Percentiles rank a stretch among this genome's conserved stretches.
These are phyloP conservation scores for Quercus phellos DNA, from an alignment of 331 rosid species.

Conservation along the genomic window DNA sequence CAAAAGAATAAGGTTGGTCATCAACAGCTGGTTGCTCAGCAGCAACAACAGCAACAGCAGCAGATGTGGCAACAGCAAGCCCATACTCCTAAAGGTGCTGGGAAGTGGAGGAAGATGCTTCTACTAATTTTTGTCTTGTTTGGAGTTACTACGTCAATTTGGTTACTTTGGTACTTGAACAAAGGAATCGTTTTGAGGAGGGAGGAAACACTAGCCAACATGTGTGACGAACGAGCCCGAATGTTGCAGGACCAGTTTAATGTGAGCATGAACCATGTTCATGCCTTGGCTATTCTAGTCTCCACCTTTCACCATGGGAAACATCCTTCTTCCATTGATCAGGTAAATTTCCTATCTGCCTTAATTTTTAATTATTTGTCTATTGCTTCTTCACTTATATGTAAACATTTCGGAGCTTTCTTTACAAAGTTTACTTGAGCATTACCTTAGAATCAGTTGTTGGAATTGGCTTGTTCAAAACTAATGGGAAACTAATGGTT, in stretches of 20 bases:
- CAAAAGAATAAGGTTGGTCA: conserved; percentile 33
- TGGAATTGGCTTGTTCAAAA: neutral
- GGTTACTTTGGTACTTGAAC: conserved; percentile 61
- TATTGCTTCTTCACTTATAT: neutral
- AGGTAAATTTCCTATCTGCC: conserved; percentile 41
- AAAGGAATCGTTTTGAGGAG: conserved; percentile 48
- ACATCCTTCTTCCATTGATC: conserved; percentile 86
- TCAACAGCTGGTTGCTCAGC: conserved; percentile 29
- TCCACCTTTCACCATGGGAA: conserved; percentile 93
- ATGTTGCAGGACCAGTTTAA: conserved; percentile 98
- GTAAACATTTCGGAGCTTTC: neutral
- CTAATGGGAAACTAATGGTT: neutral
- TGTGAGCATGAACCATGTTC: conserved; percentile 94
- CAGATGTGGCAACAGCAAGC: conserved; percentile 29
- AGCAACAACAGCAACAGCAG: conserved; percentile 14
- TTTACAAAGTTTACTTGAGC: neutral
- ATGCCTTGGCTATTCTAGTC: conserved; percentile 87
- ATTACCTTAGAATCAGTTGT: neutral
- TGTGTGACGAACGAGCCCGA: conserved; percentile 98
- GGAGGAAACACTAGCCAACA: conserved; percentile 72
- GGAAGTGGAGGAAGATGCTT: conserved; percentile 69
- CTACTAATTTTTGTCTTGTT: conserved; percentile 39
- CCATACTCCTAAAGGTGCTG: conserved; percentile 49
- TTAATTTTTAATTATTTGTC: neutral
- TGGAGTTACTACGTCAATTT: conserved; percentile 53